These are phyloP conservation scores for Aspergillus phoenicis DNA, from an alignment of 2,329 filamentous ascomycete species.

Conservation along the genomic window DNA sequence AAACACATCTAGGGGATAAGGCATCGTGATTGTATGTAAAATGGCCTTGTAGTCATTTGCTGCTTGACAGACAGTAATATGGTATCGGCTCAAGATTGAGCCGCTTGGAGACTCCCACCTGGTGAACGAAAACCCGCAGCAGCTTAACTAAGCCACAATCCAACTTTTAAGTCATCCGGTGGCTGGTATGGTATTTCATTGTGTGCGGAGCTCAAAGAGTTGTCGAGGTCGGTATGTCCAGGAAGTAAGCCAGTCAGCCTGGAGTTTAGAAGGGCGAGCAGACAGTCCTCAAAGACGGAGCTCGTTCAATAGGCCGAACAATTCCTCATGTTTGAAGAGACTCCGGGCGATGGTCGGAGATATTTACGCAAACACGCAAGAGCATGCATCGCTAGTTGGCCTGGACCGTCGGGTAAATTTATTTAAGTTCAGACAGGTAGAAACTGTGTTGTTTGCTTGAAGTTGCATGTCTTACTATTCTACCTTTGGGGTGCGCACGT, in stretches of 20 bases:
- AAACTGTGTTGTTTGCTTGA: neutral
- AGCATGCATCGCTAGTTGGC: constrained; percentile 1
- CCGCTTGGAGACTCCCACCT: too few species aligned
- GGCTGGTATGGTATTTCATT: too few species aligned
- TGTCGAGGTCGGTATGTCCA: neutral
- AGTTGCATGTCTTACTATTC: neutral
- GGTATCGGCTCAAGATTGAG: rapidly evolving
- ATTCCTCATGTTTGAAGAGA: neutral
- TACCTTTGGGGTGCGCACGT: neutral
- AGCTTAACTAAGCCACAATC: too few species aligned
- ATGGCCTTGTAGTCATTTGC: too few species aligned
- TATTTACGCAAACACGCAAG: neutral
- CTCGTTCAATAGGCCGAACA: neutral
- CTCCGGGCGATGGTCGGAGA: neutral
- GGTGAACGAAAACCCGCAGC: too few species aligned
- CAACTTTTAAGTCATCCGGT: too few species aligned
- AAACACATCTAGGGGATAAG: too few species aligned
- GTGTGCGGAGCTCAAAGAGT: too few species aligned
- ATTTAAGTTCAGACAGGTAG: neutral
- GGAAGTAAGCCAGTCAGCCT: neutral
- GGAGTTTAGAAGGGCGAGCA: neutral
- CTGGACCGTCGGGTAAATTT: neutral
- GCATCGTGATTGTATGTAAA: too few species aligned
- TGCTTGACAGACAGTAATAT: too few species aligned
- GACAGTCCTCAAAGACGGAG: constrained; percentile 3